Evolutionary conservation across 176 grass and related monocot species (phyloP).

Genomic region (Lolium perenne): DNA sequence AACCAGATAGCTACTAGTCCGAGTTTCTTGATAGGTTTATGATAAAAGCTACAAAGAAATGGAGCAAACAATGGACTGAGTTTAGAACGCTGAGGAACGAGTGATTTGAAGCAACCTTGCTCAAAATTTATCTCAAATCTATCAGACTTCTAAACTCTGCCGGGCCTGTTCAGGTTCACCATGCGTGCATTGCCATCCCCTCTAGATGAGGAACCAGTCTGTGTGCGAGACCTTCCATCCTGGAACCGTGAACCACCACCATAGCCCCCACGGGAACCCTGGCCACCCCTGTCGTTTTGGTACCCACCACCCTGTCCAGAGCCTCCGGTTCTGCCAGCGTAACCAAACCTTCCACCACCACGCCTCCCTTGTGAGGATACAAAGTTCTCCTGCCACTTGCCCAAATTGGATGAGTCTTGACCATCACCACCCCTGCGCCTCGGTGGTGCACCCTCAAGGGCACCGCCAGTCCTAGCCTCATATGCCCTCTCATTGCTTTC

Average conservation of each 20-base stretch:
- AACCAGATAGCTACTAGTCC: not conserved
- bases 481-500: conserved; percentile 92
- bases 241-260: conserved; percentile 57
- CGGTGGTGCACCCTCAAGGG: conserved; percentile 75
- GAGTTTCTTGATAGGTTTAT: conserved; percentile 16
- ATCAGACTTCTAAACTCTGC: conserved; percentile 58
- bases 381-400: conserved; percentile 87
- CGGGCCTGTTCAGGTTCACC: conserved; percentile 79
- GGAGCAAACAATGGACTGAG: not conserved
- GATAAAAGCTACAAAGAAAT: conserved; percentile 25
- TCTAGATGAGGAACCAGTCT: conserved; percentile 35
- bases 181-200: conserved; percentile 67
- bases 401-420: conserved; percentile 59
- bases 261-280: conserved; percentile 61
- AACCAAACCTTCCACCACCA: conserved; percentile 66
- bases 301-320: conserved; percentile 63
- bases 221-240: conserved; percentile 53
- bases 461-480: conserved; percentile 91
- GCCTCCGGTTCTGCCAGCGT: conserved; percentile 59
- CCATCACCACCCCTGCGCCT: conserved; percentile 74
- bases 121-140: conserved; percentile 28
- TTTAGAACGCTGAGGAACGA: conserved; percentile 4
- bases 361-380: conserved; percentile 62
- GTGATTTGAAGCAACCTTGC: conserved; percentile 43
- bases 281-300: conserved; percentile 62